phyloP scores from a whole-genome alignment of 441 rosid genomes.

The Syzygium malaccense region DNA sequence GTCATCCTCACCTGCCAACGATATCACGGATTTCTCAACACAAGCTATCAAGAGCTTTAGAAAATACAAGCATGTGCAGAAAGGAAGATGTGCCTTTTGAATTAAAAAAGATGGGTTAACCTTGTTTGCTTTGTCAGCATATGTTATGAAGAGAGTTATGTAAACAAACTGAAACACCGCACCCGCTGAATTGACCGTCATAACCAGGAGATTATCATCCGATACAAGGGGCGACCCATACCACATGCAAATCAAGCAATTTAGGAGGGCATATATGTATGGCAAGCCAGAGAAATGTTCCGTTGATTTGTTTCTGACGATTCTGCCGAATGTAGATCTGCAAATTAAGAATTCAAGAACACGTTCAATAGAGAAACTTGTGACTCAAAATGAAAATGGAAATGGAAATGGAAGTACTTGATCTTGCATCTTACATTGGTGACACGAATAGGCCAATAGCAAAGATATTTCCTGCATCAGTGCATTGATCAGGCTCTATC shows the following conservation, averaged over 20 bases:
- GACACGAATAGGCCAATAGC: constrained; percentile 72
- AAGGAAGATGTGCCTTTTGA: neutral
- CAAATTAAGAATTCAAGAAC: neutral
- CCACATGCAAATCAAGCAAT: constrained; percentile 71
- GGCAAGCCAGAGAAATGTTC: constrained; percentile 76
- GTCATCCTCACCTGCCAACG: constrained; percentile 41
- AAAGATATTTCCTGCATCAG: constrained; percentile 60
- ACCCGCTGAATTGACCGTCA: constrained; percentile 65
- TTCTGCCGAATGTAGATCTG: constrained; percentile 74
- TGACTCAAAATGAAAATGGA: neutral
- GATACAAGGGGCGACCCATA: constrained; percentile 62
- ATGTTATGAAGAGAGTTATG: constrained; percentile 37
- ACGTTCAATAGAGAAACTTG: neutral
- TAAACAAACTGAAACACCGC: constrained; percentile 61
- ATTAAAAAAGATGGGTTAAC: constrained; percentile 14
- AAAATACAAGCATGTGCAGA: neutral
- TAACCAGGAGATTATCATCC: constrained; percentile 31
- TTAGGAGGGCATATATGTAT: constrained; percentile 54
- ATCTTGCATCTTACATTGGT: constrained; percentile 48
- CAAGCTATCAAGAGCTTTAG: neutral
- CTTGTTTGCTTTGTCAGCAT: constrained; percentile 45
- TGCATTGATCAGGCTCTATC: neutral
- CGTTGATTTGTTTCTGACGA: constrained; percentile 53
- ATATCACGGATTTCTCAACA: neutral
- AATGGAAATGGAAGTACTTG: neutral